These are phyloP conservation scores for Tolypocladium ovalisporum DNA, from an alignment of 2,329 filamentous ascomycete genomes.

Conservation along the genomic window DNA sequence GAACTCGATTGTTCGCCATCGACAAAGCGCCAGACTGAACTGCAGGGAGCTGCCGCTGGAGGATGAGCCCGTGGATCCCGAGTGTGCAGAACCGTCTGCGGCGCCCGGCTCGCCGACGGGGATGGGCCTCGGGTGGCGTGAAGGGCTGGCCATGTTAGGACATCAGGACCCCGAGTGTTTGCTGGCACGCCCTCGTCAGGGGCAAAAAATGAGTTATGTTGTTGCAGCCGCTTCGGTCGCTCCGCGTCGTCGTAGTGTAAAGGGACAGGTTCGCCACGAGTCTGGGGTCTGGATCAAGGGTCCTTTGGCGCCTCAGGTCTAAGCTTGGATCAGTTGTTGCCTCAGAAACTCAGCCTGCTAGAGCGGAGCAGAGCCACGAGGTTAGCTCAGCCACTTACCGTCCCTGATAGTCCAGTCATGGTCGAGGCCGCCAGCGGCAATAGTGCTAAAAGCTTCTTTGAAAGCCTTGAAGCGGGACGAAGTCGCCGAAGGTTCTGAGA, in stretches of 20 bases:
- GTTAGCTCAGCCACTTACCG: background rate
- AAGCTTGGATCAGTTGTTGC: background rate
- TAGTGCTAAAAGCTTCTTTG: background rate
- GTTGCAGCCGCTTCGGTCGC: background rate
- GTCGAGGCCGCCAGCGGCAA: background rate
- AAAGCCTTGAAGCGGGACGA: background rate
- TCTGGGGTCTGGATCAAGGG: background rate
- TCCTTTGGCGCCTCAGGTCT: background rate
- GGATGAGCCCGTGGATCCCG: constrained; percentile 26
- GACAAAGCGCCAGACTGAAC: constrained; percentile 16
- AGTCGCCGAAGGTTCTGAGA: background rate
- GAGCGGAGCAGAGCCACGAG: background rate
- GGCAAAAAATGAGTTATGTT: background rate
- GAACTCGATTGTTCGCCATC: constrained; percentile 25
- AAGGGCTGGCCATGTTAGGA: constrained; percentile 21
- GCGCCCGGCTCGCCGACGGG: constrained; percentile 5
- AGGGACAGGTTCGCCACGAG: background rate
- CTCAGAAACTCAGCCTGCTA: background rate
- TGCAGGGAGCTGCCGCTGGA: constrained; percentile 18
- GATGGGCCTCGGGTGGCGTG: constrained; percentile 12
- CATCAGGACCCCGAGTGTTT: constrained; percentile 8
- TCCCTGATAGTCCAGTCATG: constrained; percentile 5
- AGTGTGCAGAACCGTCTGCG: constrained; percentile 7
- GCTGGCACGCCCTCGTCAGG: background rate
- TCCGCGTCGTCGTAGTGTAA: background rate